phyloP scores from a whole-genome alignment of 2,329 filamentous ascomycete genomes.

The Verticillium nubilum region DNA sequence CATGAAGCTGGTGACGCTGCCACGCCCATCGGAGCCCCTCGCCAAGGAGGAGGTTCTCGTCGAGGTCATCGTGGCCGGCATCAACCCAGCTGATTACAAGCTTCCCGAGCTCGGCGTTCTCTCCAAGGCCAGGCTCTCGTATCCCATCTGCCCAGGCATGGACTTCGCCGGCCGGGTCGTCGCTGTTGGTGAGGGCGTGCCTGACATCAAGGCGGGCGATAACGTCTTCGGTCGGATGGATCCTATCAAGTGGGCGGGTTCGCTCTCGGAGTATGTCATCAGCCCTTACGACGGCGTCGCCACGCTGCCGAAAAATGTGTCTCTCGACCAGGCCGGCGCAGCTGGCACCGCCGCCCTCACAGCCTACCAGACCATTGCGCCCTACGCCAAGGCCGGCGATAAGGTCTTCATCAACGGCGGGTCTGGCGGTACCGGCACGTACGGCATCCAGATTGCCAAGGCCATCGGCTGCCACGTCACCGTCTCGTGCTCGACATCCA shows the following conservation, averaged over 20 bases:
- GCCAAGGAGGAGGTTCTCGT: slow-evolving; percentile 45
- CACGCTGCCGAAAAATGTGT: slow-evolving; percentile 21
- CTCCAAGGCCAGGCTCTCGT: slow-evolving; percentile 28
- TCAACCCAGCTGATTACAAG: slow-evolving; percentile 65
- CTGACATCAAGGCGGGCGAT: slow-evolving; percentile 29
- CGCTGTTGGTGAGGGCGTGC: slow-evolving; percentile 19
- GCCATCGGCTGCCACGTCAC: slow-evolving; percentile 56
- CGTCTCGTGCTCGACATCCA: slow-evolving; percentile 54
- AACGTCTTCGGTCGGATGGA: slow-evolving; percentile 37
- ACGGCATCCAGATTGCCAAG: slow-evolving; percentile 61
- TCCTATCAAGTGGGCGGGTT: slow-evolving; percentile 26
- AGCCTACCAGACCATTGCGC: slow-evolving; percentile 42
- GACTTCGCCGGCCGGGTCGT: slow-evolving; percentile 43
- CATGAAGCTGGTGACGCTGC: slow-evolving; percentile 17
- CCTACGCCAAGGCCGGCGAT: slow-evolving; percentile 41
- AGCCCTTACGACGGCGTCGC: slow-evolving; percentile 23
- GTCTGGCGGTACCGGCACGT: slow-evolving; percentile 57
- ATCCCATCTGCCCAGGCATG: slow-evolving; percentile 41
- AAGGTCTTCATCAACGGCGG: slow-evolving; percentile 62
- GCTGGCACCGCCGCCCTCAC: slow-evolving; percentile 39
- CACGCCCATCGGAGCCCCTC: slow-evolving; percentile 31
- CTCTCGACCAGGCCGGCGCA: slow-evolving; percentile 33
- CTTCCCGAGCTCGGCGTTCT: slow-evolving; percentile 38
- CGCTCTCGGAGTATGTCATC: slow-evolving; percentile 23
- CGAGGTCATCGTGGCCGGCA: slow-evolving; percentile 42